Base-by-base conservation (phyloP, 2,329 filamentous ascomycete genomes). In the Cladobotryum protrusum region DNA sequence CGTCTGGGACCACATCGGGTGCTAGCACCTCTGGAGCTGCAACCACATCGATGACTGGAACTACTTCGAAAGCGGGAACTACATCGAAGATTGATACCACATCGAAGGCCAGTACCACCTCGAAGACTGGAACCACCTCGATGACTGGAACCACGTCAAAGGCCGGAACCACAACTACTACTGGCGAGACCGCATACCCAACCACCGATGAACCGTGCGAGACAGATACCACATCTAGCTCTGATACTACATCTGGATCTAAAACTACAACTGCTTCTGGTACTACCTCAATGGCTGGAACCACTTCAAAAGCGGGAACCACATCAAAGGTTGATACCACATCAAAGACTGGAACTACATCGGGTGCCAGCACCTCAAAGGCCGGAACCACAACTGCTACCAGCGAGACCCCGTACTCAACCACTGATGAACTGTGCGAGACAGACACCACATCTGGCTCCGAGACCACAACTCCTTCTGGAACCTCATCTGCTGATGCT, bases 111-210 rank as follows among this genome's bases (percentile, higher is more conserved):
- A n/a, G n/a, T n/a, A n/a, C n/a, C n/a, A n/a, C n/a, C n/a, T n/a
- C n/a, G n/a, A n/a, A n/a, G n/a, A n/a, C n/a, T 29, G 24, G 24
- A 5, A 29, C 24, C 11, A 29, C 24, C 7, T 29, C 24, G 11
- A 9, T 6, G 2, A 9, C 24, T 7, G 20, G 20, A 24, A 24
- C 20, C 7, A 24, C 50, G 34, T 41, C 54, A 13, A 50, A 43
- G 41, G 59, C 55, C 29, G 63, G 62, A 42, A 62, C 65, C 34
- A 60, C 61, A 19, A 62, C 63, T n/a, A 53, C 56, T 29, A 54
- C 57, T 29, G 52, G 49, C 39, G 45, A 52, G 20, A 55, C 45
- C 60, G 55, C 52, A 51, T 48, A 49, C 47, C 39, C 44, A 52
- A 18, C 24, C 29, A 18, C 48, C 6, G 24, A 29, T 29, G 6